These are phyloP conservation scores for Camellia oleifera DNA, from an alignment of 179 eudicot genomes.

Conservation along the genomic window DNA sequence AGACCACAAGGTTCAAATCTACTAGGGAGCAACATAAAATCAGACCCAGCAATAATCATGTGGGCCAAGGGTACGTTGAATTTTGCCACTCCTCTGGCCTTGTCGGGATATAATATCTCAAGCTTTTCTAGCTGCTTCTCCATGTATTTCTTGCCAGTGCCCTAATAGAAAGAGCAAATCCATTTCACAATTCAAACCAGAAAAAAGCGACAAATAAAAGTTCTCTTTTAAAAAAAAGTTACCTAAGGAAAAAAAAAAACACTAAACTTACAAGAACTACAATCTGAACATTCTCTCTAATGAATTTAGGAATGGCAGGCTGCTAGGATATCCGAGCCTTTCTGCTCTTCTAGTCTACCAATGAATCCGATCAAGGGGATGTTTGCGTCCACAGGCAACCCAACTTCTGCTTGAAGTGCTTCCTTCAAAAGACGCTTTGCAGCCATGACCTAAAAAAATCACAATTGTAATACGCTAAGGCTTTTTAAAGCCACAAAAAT, in stretches of 20 bases:
- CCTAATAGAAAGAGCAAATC: constrained; percentile 36
- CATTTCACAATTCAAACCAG: neutral
- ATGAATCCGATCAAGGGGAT: constrained; percentile 94
- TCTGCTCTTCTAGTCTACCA: constrained; percentile 97
- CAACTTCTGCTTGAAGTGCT: constrained; percentile 91
- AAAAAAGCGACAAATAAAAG: no score
- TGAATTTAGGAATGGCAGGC: constrained; percentile 76
- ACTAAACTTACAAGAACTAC: constrained; percentile 59
- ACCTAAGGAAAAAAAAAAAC: neutral
- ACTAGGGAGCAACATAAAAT: constrained; percentile 80
- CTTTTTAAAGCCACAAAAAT: neutral
- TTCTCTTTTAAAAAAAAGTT: no score
- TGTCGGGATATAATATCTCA: constrained; percentile 62
- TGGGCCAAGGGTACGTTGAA: constrained; percentile 84
- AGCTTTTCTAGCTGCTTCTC: constrained; percentile 73
- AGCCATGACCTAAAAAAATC: constrained; percentile 53
- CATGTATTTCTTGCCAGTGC: constrained; percentile 86
- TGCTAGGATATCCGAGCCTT: constrained; percentile 90
- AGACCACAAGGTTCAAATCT: constrained; percentile 99
- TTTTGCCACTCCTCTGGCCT: constrained; percentile 87
- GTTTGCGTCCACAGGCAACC: constrained; percentile 68
- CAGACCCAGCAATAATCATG: constrained; percentile 88
- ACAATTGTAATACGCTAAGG: neutral
- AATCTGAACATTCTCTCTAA: constrained; percentile 70
- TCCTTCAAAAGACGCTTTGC: constrained; percentile 83